These are phyloP conservation scores for Auriculariales sp. DNA, from an alignment of 768 basidiomycete genomes.

Conservation along the genomic window DNA sequence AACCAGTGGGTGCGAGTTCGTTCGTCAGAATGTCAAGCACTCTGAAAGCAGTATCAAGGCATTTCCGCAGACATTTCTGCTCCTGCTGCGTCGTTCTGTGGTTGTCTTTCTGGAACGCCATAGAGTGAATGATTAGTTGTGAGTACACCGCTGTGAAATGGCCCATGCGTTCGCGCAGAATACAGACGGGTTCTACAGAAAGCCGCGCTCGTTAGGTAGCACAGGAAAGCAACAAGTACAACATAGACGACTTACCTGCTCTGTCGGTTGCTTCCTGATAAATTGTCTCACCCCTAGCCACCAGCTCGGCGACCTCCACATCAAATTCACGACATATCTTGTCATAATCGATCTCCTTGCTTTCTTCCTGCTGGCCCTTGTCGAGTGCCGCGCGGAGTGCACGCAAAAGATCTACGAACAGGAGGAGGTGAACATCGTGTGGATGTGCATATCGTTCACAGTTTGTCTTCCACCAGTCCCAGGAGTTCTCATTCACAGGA, in stretches of 20 bases:
- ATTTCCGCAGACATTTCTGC: slow-evolving; percentile 29
- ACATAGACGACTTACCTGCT: not conserved
- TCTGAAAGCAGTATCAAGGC: slow-evolving; percentile 38
- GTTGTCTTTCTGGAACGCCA: slow-evolving; percentile 35
- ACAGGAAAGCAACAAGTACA: slow-evolving; percentile 8
- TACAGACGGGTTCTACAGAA: not conserved
- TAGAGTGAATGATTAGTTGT: slow-evolving; percentile 40
- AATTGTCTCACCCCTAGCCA: not conserved
- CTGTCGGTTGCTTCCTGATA: not conserved
- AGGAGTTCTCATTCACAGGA: slow-evolving; percentile 14
- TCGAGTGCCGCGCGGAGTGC: slow-evolving; percentile 31
- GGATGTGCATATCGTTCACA: slow-evolving; percentile 11
- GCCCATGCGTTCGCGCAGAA: not conserved
- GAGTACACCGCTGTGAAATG: slow-evolving; percentile 20
- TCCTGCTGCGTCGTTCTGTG: slow-evolving; percentile 24
- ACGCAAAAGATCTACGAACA: slow-evolving; percentile 36
- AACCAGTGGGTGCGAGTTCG: slow-evolving; percentile 36
- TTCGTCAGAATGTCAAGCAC: slow-evolving; percentile 41
- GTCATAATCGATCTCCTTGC: not conserved
- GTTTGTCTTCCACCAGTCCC: slow-evolving; percentile 8
- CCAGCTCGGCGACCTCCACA: not conserved
- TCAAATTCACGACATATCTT: slow-evolving; percentile 1
- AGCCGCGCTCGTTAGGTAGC: too few species aligned
- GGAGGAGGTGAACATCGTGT: slow-evolving; percentile 25
- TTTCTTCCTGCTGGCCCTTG: slow-evolving; percentile 6